Evolutionary conservation across 306 rosid genomes (phyloP), one percentile per base, ranked within the genome.

Genomic region (Styphnolobium japonicum): DNA sequence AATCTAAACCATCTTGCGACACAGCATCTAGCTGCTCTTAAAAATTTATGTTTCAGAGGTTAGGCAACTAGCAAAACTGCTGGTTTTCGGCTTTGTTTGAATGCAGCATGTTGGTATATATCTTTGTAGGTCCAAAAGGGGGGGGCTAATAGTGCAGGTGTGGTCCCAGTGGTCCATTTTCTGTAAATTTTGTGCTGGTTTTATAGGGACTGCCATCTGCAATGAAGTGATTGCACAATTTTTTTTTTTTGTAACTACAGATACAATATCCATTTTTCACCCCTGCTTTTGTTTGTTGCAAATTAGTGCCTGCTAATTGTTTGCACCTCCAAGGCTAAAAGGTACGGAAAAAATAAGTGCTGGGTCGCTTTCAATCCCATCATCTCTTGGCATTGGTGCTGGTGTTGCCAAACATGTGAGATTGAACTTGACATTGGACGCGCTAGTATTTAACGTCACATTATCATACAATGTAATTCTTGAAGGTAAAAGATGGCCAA

Each of bases 111-210:
- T 68, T 80, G 85, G 56, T 62, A 25, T 73, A 22, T 77, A 73
- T 80, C 23, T 76, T 43, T 64, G 82, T 73, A 61, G 42, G 79
- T 22, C 25, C 83, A 84, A 79, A 40, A 76, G 80, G 63, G 80
- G 63, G 80, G 67, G 37, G 75, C 62, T 49, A 75, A 71, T 78
- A 48, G 85, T 84, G 74, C 60, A 69, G 71, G 75, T 71, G 86
- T 82, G 86, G 96, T 84, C 89, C 89, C 70, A n/a, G 61, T 83
- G 88, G 89, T 79, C 87, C 87, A 76, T 61, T 48, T 79, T 48
- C 55, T 83, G 52, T 45, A 65, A 75, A 48, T 48, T 52, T 48
- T 58, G 70, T 62, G 78, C 79, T 73, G 71, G 67, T 80, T n/a
- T n/a, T 81, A 73, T 81, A 64, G 80, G 71, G 53, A 76, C 80